Percentiles rank a stretch among this genome's conserved stretches.
Conservation (phyloP, 768 basidiomycete genomes). For the Collybiopsis confluens region DNA sequence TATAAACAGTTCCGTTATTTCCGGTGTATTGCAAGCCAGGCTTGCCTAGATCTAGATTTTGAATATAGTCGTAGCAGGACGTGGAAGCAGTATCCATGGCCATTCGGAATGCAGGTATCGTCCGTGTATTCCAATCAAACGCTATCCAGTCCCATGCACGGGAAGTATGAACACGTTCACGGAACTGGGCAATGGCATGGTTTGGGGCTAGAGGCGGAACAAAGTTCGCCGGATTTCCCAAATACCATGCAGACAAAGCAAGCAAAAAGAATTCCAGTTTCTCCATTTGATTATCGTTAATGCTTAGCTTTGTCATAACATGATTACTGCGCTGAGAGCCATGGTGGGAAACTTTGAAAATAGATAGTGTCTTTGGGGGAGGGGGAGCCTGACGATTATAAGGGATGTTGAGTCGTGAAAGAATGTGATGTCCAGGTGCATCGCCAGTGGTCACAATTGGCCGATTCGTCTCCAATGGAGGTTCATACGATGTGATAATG, state of each 20-base stretch:
- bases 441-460: neutral
- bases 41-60: too few species aligned
- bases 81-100: neutral
- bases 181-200: neutral
- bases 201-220: neutral
- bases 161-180: neutral
- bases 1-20: too few species aligned
- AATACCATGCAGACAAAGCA: neutral
- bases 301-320: neutral
- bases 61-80: neutral
- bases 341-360: neutral
- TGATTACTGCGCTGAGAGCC: neutral
- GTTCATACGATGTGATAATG: neutral
- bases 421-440: neutral
- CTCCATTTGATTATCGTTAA: neutral
- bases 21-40: too few species aligned
- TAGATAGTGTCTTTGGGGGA: neutral
- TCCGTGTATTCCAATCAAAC: neutral
- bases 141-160: neutral
- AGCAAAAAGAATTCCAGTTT: neutral
- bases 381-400: neutral
- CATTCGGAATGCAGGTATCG: neutral
- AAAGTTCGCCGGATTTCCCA: neutral
- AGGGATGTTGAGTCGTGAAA: neutral
- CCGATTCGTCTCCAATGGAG: neutral